These are phyloP conservation scores for Rhipidocladum racemiflorum DNA, from an alignment of 176 grass and related monocot genomes.

Conservation along the genomic window DNA sequence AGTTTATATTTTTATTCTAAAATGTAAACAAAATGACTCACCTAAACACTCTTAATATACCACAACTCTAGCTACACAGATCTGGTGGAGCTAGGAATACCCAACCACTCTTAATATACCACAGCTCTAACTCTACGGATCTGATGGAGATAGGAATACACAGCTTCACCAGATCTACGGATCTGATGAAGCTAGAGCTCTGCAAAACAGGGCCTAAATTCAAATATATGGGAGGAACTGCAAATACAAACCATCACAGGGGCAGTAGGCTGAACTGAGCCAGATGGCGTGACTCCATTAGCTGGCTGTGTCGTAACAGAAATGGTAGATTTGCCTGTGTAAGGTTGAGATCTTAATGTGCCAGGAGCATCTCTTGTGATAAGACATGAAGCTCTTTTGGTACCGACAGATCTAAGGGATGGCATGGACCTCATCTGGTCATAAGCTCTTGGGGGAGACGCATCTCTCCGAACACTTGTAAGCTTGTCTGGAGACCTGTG, in stretches of 20 bases:
- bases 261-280: neutral
- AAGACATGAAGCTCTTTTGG: constrained; percentile 42
- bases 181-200: no score
- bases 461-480: constrained; percentile 29
- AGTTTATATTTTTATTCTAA: no score
- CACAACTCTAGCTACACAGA: no score
- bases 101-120: no score
- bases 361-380: constrained; percentile 46
- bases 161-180: no score
- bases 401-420: constrained; percentile 31
- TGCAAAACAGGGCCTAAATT: no score
- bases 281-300: constrained; percentile 37
- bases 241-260: constrained; percentile 44
- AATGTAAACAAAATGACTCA: no score
- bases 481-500: constrained; percentile 46
- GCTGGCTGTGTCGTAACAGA: constrained; percentile 27
- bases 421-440: constrained; percentile 31
- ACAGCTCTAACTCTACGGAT: no score
- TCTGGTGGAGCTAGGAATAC: no score
- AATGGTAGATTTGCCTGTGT: constrained; percentile 33
- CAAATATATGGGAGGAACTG: neutral
- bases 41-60: no score
- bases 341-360: constrained; percentile 43
- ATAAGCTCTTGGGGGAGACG: constrained; percentile 54
- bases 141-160: no score